phyloP scores from a whole-genome alignment of 148 eudicot genomes.

The Hydrangea macrophylla region DNA sequence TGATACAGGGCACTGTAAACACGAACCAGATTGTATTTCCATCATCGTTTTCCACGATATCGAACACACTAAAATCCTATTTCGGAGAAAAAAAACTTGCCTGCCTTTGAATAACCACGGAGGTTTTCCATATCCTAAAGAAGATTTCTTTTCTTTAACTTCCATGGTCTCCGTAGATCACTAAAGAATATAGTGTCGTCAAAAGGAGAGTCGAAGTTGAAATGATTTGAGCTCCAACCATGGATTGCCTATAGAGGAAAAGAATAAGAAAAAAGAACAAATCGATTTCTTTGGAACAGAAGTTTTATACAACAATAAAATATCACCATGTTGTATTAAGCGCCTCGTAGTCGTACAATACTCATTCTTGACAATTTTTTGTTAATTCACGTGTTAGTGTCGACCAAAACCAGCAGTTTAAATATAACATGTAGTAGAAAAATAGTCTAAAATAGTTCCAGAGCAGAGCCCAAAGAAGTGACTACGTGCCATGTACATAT shows the following conservation, averaged over 20 bases:
- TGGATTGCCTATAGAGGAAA: neutral
- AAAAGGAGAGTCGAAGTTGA: neutral
- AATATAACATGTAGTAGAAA: too few relatives aligned
- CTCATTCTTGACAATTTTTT: too few relatives aligned
- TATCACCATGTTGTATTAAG: neutral
- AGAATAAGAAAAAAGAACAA: too few relatives aligned
- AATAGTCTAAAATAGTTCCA: neutral
- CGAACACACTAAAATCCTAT: neutral
- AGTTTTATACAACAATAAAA: neutral
- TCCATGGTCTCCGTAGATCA: constrained; percentile 21
- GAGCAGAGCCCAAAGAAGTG: neutral
- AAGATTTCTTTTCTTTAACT: constrained; percentile 30
- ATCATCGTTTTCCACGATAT: neutral
- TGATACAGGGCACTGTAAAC: constrained; percentile 79
- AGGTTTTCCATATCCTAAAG: constrained; percentile 58
- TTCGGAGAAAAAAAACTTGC: constrained; percentile 29
- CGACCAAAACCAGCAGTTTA: too few relatives aligned
- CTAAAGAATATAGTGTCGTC: neutral
- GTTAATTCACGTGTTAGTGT: too few relatives aligned
- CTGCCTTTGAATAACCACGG: constrained; percentile 96
- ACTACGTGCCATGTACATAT: neutral
- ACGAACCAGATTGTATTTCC: neutral
- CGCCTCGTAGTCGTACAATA: neutral
- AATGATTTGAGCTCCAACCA: neutral
- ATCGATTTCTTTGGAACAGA: neutral